Percentiles rank a stretch among this genome's conserved stretches.
Conservation (phyloP, 164 flowering plant genomes). For the Sedum album region DNA sequence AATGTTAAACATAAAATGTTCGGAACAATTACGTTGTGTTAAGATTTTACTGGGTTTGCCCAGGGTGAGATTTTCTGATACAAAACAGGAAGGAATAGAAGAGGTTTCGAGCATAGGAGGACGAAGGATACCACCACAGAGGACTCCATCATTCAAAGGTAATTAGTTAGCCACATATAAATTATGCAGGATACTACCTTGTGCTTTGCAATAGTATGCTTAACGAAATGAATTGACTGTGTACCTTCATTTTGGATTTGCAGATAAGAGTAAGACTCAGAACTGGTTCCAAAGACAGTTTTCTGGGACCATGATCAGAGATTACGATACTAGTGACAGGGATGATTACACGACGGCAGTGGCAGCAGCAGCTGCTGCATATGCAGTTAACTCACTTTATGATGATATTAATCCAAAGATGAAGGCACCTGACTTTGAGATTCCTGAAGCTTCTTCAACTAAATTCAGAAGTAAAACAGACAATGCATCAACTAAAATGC, state of each 20-base stretch:
- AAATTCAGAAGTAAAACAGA: conserved; percentile 23
- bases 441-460: conserved; percentile 15
- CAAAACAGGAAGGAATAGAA: conserved; percentile 15
- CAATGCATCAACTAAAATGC: conserved; percentile 5
- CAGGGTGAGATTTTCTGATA: conserved; percentile 25
- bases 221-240: neutral
- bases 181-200: neutral
- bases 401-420: conserved; percentile 18
- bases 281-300: conserved; percentile 46
- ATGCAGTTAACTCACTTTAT: conserved; percentile 36
- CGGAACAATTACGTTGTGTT: too few relatives aligned
- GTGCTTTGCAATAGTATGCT: too few relatives aligned
- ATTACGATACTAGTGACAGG: conserved; percentile 17
- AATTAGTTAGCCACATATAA: conserved; percentile 7
- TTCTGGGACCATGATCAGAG: conserved; percentile 32
- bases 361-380: conserved; percentile 79
- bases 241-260: conserved; percentile 11
- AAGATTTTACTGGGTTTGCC: conserved; percentile 3
- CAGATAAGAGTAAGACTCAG: conserved; percentile 32
- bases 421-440: conserved; percentile 13
- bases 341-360: conserved; percentile 37
- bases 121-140: conserved; percentile 22
- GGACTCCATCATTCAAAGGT: conserved; percentile 29
- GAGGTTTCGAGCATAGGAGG: conserved; percentile 14
- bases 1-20: neutral